Percentiles rank a stretch among this genome's conserved stretches.
Evolutionary conservation across 2,329 filamentous ascomycete genomes (phyloP).

Genomic region (Biscogniauxia sp.): DNA sequence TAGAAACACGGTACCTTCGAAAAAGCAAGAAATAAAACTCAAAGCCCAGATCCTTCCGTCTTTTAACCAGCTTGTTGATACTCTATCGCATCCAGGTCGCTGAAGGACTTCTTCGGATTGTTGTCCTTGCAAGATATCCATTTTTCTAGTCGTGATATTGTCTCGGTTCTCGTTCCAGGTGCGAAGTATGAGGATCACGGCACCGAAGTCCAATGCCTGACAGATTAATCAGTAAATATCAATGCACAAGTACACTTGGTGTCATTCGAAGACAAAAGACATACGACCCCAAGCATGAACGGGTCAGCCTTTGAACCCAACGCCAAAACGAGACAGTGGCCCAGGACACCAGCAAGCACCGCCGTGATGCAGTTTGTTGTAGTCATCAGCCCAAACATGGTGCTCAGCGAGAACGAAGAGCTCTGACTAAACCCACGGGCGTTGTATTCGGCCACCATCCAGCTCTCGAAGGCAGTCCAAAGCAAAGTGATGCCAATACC

Average conservation of each 20-base stretch:
- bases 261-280: neutral
- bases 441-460: constrained; percentile 58
- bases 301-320: constrained; percentile 48
- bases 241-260: neutral
- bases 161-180: constrained; percentile 33
- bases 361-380: constrained; percentile 52
- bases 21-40: constrained; percentile 34
- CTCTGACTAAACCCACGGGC: constrained; percentile 40
- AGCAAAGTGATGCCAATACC: constrained; percentile 56
- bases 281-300: constrained; percentile 43
- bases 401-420: constrained; percentile 38
- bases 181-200: constrained; percentile 29
- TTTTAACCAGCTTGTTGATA: constrained; percentile 2
- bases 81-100: neutral
- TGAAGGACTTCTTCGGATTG: neutral
- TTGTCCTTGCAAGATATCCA: neutral
- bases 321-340: constrained; percentile 46
- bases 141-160: neutral
- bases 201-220: constrained; percentile 26
- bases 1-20: constrained; percentile 35
- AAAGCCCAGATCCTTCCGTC: constrained; percentile 31
- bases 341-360: constrained; percentile 48
- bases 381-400: constrained; percentile 50
- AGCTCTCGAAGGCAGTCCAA: constrained; percentile 59
- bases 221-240: neutral